Percentiles rank a stretch among this genome's conserved stretches.
Conservation (phyloP, 805 yeast species). For the Cyberlindnera maritima region DNA sequence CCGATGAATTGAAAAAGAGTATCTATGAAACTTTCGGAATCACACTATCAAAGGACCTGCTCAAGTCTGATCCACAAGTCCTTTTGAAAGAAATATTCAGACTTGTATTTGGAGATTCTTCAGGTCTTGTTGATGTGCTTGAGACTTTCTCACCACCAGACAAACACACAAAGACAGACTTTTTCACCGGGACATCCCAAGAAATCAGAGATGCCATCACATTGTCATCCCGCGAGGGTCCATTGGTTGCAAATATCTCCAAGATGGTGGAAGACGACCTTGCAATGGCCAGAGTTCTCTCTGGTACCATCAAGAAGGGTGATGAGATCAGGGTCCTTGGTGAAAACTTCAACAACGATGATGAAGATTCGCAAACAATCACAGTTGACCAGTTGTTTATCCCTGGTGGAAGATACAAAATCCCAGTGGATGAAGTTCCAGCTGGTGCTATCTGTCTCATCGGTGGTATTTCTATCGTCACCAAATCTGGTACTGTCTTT, state of each 20-base stretch:
- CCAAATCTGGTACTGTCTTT: slow-evolving; percentile 60
- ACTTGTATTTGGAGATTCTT: slow-evolving; percentile 49
- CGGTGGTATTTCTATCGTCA: slow-evolving; percentile 58
- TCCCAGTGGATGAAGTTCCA: slow-evolving; percentile 49
- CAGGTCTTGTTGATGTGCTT: slow-evolving; percentile 54
- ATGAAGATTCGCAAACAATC: slow-evolving; percentile 46
- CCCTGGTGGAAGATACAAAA: slow-evolving; percentile 68
- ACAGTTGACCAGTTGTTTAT: slow-evolving; percentile 37
- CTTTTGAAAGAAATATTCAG: slow-evolving; percentile 54
- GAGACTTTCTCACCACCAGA: slow-evolving; percentile 38
- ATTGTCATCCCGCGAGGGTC: slow-evolving; percentile 37
- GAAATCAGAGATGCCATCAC: slow-evolving; percentile 19
- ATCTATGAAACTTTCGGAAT: slow-evolving; percentile 50
- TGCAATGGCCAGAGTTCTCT: slow-evolving; percentile 59
- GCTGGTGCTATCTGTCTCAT: slow-evolving; percentile 71
- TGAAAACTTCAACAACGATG: slow-evolving; percentile 45
- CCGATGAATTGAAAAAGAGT: slow-evolving; percentile 39
- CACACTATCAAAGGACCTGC: slow-evolving; percentile 36
- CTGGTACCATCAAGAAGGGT: slow-evolving; percentile 55
- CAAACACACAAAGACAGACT: slow-evolving; percentile 26
- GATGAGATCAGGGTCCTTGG: slow-evolving; percentile 54
- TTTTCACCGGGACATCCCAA: slow-evolving; percentile 32
- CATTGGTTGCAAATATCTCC: slow-evolving; percentile 50
- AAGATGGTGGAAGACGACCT: slow-evolving; percentile 56
- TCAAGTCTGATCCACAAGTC: slow-evolving; percentile 55